phyloP scores from a whole-genome alignment of 768 basidiomycete genomes.

The Lyophyllum atratum region DNA sequence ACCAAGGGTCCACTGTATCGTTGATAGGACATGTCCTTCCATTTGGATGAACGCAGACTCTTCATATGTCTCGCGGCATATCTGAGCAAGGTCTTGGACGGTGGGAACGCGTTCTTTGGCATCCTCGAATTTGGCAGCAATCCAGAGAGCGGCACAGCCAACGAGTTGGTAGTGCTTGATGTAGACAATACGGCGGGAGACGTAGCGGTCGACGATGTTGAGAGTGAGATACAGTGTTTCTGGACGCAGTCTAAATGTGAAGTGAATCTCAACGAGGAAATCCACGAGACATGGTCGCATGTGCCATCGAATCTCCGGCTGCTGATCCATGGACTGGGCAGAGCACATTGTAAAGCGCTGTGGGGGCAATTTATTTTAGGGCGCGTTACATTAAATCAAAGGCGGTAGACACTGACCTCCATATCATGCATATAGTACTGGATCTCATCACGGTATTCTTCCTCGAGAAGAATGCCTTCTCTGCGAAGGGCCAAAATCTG shows the following conservation, averaged over 20 bases:
- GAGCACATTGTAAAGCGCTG: constrained; percentile 84
- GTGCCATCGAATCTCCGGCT: constrained; percentile 98
- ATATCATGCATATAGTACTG: constrained; percentile 94
- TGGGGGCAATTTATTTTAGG: constrained; percentile 10
- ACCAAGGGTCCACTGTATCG: constrained; percentile 95
- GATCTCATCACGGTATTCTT: constrained; percentile 95
- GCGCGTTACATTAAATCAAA: constrained; percentile 13
- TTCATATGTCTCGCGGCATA: constrained; percentile 96
- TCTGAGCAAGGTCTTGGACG: constrained; percentile 90
- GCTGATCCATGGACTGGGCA: constrained; percentile 97
- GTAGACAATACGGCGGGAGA: constrained; percentile 97
- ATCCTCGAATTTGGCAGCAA: constrained; percentile 99
- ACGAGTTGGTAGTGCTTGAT: constrained; percentile 99
- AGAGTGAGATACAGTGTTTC: constrained; percentile 98
- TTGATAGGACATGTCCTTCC: constrained; percentile 96
- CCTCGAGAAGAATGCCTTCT: constrained; percentile 83
- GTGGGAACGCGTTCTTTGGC: constrained; percentile 98
- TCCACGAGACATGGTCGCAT: constrained; percentile 99
- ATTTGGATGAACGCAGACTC: constrained; percentile 98
- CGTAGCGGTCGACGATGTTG: constrained; percentile 99
- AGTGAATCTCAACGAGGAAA: constrained; percentile 98
- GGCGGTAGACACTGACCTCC: constrained; percentile 72
- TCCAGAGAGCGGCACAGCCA: constrained; percentile 98
- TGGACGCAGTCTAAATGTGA: constrained; percentile 95
- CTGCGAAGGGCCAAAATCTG: constrained; percentile 70